These are phyloP conservation scores for Chaetoscypha palmicola DNA, from an alignment of 2,329 filamentous ascomycete species.

Conservation along the genomic window DNA sequence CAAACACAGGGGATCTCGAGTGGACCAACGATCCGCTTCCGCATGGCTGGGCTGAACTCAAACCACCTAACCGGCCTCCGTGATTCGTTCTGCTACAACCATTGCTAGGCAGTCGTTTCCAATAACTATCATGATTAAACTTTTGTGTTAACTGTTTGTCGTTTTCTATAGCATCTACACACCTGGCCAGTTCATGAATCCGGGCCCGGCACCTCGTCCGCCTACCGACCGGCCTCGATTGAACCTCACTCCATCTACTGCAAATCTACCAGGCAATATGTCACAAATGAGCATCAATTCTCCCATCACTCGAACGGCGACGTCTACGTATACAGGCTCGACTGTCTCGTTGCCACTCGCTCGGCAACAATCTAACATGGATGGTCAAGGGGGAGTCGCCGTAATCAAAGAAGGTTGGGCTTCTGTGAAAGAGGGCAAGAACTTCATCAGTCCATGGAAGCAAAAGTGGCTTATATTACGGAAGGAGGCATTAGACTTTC, in stretches of 20 bases:
- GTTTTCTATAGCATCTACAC: constrained; percentile 44
- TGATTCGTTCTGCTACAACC: constrained; percentile 5
- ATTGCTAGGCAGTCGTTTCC: constrained; percentile 1
- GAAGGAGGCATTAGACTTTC: constrained; percentile 88
- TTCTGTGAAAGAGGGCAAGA: constrained; percentile 83
- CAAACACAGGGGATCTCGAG: constrained; percentile 21
- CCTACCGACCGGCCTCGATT: constrained; percentile 78
- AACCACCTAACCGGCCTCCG: constrained; percentile 2
- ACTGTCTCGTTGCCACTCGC: constrained; percentile 66
- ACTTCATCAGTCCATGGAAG: constrained; percentile 80
- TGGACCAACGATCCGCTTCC: constrained; percentile 7
- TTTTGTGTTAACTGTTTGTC: constrained; percentile 2
- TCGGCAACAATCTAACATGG: constrained; percentile 47
- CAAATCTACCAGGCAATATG: constrained; percentile 69
- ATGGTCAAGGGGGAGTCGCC: constrained; percentile 60
- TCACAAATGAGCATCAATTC: constrained; percentile 68
- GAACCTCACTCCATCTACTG: constrained; percentile 66
- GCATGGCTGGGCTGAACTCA: constrained; percentile 13
- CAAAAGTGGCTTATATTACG: constrained; percentile 87
- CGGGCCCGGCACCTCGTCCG: constrained; percentile 85
- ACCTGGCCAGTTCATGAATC: constrained; percentile 82
- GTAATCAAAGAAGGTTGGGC: constrained; percentile 78
- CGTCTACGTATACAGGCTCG: constrained; percentile 62
- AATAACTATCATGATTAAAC: neutral
- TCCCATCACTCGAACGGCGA: constrained; percentile 58